Evolutionary conservation across 2,329 filamentous ascomycete genomes (phyloP).

Genomic region (Exophiala mesophila): DNA sequence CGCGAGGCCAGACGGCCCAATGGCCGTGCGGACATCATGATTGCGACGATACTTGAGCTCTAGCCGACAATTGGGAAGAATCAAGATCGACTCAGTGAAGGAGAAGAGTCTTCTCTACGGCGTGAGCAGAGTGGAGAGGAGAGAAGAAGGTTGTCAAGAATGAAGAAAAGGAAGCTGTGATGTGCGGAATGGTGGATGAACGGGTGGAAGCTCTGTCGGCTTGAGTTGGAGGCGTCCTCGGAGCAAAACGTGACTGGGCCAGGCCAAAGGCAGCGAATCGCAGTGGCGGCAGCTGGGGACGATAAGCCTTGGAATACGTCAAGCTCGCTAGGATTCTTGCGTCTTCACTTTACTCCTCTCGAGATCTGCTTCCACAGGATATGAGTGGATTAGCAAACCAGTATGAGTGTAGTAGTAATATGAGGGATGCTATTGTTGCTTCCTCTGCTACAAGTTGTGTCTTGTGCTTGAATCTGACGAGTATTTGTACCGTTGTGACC

Average conservation of each 20-base stretch:
- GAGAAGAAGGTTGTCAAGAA: conserved; percentile 26
- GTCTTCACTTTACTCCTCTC: not conserved
- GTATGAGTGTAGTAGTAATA: no score
- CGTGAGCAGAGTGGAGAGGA: conserved; percentile 37
- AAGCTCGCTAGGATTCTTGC: conserved; percentile 8
- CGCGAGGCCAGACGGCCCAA: conserved; percentile 26
- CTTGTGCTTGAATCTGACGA: no score
- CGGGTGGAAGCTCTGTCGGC: conserved; percentile 10
- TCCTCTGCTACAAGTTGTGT: no score
- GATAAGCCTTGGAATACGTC: conserved; percentile 23
- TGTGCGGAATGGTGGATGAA: conserved; percentile 22
- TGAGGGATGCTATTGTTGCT: no score
- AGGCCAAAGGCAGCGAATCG: conserved; percentile 12
- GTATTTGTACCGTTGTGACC: not conserved
- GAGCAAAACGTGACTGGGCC: conserved; percentile 4
- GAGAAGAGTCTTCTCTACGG: conserved; percentile 27
- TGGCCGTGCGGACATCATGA: conserved; percentile 44
- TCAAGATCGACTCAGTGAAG: conserved; percentile 32
- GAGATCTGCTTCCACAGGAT: not conserved
- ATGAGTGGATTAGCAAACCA: not conserved
- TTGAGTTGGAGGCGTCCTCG: conserved; percentile 2
- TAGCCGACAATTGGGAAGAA: conserved; percentile 29
- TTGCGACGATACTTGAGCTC: conserved; percentile 34
- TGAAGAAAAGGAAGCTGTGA: conserved; percentile 36
- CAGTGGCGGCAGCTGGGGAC: conserved; percentile 12